Percentiles rank a stretch among this genome's conserved stretches.
These are phyloP conservation scores for Aplosporella prunicola DNA, from an alignment of 2,329 filamentous ascomycete species.

Conservation along the genomic window DNA sequence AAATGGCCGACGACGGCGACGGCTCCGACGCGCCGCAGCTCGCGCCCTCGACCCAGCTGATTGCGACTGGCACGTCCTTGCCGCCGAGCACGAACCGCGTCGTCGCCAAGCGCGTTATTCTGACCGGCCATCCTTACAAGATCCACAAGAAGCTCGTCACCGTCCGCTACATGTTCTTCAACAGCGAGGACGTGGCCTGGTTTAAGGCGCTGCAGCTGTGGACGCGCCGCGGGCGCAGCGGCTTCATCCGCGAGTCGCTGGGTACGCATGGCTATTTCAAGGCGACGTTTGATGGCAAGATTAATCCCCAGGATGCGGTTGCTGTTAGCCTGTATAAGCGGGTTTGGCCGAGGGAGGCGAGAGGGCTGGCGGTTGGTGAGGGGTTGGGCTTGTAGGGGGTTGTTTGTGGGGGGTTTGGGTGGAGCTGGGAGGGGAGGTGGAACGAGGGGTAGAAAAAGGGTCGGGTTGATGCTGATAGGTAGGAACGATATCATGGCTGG, in stretches of 20 bases:
- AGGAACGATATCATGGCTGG: no score
- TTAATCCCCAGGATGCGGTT: constrained; percentile 91
- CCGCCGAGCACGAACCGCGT: constrained; percentile 66
- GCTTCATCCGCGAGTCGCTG: constrained; percentile 80
- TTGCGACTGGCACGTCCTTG: constrained; percentile 80
- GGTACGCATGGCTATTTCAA: constrained; percentile 99
- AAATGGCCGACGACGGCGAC: constrained; percentile 18
- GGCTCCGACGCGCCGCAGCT: constrained; percentile 11
- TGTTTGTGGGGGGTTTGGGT: no score
- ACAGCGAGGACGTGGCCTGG: constrained; percentile 87
- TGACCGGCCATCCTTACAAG: constrained; percentile 95
- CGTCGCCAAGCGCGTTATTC: constrained; percentile 84
- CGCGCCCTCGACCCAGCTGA: constrained; percentile 53
- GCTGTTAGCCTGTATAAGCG: constrained; percentile 62
- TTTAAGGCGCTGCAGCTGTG: constrained; percentile 94
- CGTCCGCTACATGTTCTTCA: constrained; percentile 99
- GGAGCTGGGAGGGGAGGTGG: no score
- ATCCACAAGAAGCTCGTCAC: constrained; percentile 98
- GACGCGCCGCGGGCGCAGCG: constrained; percentile 80
- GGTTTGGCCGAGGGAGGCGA: constrained; percentile 57
- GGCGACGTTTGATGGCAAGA: constrained; percentile 89
- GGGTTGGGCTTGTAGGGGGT: no score
- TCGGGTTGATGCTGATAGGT: no score
- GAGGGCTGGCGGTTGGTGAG: constrained; percentile 27
- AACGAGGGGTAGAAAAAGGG: no score